Conservation (phyloP, 768 basidiomycete genomes). For the Paxillus rubicundulus region DNA sequence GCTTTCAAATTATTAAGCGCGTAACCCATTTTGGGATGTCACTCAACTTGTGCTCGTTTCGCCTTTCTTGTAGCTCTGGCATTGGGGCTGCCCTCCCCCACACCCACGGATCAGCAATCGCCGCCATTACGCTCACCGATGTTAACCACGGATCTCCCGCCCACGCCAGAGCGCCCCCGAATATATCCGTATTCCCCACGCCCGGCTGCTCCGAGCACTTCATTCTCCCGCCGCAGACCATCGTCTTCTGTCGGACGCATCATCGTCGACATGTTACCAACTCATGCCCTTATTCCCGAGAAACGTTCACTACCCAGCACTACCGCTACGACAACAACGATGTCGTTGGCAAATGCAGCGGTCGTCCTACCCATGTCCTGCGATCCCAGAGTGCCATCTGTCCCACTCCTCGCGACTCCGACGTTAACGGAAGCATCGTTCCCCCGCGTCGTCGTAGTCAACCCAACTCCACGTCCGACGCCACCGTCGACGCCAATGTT, state of each 20-base stretch:
- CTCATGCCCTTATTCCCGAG: slow-evolving; percentile 30
- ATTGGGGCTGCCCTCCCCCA: slow-evolving; percentile 25
- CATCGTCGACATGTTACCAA: slow-evolving; percentile 61
- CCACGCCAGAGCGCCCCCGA: slow-evolving; percentile 29
- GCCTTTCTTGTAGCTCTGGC: slow-evolving; percentile 22
- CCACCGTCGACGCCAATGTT: slow-evolving; percentile 68
- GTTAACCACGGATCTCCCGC: slow-evolving; percentile 15
- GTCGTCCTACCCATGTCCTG: slow-evolving; percentile 10
- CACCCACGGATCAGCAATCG: slow-evolving; percentile 30
- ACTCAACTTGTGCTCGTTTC: slow-evolving; percentile 13
- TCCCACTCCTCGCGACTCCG: slow-evolving; percentile 26
- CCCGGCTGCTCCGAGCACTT: slow-evolving; percentile 8
- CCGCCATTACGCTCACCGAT: slow-evolving; percentile 18
- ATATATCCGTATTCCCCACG: slow-evolving; percentile 23
- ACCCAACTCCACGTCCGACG: slow-evolving; percentile 76
- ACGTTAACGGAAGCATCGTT: slow-evolving; percentile 30
- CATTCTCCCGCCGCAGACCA: slow-evolving; percentile 19
- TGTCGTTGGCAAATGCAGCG: slow-evolving; percentile 6
- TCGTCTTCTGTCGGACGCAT: slow-evolving; percentile 41
- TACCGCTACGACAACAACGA: neutral
- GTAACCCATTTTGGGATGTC: slow-evolving; percentile 10
- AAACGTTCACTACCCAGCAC: slow-evolving; percentile 11
- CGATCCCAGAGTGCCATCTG: slow-evolving; percentile 23
- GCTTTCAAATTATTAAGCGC: slow-evolving; percentile 11
- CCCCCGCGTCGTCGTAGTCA: slow-evolving; percentile 65